Conservation (phyloP, 1,284 basidiomycete genomes). For the Trichosporon inkin region DNA sequence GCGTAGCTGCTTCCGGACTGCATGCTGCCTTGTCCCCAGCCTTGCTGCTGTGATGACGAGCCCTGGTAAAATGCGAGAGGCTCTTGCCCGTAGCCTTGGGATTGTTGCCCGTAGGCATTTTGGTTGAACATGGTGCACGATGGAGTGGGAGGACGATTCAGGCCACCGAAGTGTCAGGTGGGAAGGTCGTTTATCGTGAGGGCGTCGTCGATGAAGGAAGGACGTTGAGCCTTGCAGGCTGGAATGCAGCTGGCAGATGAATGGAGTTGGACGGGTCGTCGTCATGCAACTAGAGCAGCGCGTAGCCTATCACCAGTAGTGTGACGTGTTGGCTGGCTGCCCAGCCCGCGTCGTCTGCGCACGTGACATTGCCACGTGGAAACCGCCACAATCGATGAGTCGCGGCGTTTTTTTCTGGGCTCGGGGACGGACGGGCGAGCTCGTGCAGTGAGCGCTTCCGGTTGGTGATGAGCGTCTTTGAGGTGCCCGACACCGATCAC, state of each 20-base stretch:
- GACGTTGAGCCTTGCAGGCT: not conserved
- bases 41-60: conserved; percentile 15
- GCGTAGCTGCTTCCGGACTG: conserved; percentile 6
- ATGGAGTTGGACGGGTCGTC: too few species aligned
- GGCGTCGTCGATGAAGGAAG: not conserved
- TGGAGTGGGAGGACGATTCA: conserved; percentile 6
- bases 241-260: too few species aligned
- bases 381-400: not conserved
- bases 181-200: not conserved
- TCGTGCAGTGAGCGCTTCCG: not conserved
- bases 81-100: conserved; percentile 23
- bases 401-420: not conserved
- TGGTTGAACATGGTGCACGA: conserved; percentile 27
- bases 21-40: conserved; percentile 9
- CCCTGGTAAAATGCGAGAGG: conserved; percentile 45
- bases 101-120: conserved; percentile 24
- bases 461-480: not conserved
- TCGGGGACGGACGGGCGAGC: not conserved
- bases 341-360: too few species aligned
- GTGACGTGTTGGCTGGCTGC: too few species aligned
- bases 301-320: too few species aligned
- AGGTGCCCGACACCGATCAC: conserved; percentile 8
- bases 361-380: not conserved
- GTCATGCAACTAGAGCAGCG: too few species aligned
- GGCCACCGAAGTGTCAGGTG: not conserved